Conservation (phyloP, 495 filamentous ascomycete genomes). For the Annulohypoxylon moriforme region DNA sequence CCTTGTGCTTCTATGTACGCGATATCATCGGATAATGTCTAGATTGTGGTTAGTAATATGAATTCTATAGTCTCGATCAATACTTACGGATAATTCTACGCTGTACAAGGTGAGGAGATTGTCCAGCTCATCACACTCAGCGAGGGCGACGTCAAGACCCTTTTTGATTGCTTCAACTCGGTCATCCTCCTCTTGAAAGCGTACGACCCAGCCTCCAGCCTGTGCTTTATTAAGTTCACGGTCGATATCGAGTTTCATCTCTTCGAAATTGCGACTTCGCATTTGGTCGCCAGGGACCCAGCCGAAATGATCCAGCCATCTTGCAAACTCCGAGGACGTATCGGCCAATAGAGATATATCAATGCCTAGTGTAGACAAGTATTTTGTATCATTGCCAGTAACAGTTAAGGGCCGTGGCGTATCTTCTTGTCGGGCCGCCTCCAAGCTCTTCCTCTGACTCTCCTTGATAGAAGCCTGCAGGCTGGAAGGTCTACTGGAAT, state of each 20-base stretch:
- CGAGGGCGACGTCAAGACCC: conserved; percentile 86
- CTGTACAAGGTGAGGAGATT: conserved; percentile 92
- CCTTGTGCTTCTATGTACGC: conserved; percentile 97
- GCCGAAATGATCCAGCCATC: conserved; percentile 85
- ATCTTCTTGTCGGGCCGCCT: conserved; percentile 50
- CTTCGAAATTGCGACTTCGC: conserved; percentile 78
- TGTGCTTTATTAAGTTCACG: conserved; percentile 90
- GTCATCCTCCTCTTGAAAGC: conserved; percentile 89
- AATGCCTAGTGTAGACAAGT: conserved; percentile 80
- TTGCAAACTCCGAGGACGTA: conserved; percentile 73
- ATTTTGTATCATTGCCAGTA: conserved; percentile 79
- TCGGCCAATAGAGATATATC: conserved; percentile 75
- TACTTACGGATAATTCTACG: conserved; percentile 89
- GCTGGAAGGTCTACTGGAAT: conserved; percentile 50
- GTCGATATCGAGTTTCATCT: conserved; percentile 83
- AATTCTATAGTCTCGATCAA: neutral
- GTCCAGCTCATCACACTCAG: conserved; percentile 95
- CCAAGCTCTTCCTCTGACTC: conserved; percentile 50
- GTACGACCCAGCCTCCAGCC: conserved; percentile 90
- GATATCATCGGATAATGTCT: conserved; percentile 96
- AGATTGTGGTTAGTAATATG: conserved; percentile 50
- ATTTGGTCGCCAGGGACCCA: conserved; percentile 82
- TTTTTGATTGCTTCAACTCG: conserved; percentile 82
- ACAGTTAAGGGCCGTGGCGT: conserved; percentile 67
- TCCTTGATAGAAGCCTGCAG: conserved; percentile 58